phyloP scores from a whole-genome alignment of 257 asterid genomes.

The Agastache rugosa region DNA sequence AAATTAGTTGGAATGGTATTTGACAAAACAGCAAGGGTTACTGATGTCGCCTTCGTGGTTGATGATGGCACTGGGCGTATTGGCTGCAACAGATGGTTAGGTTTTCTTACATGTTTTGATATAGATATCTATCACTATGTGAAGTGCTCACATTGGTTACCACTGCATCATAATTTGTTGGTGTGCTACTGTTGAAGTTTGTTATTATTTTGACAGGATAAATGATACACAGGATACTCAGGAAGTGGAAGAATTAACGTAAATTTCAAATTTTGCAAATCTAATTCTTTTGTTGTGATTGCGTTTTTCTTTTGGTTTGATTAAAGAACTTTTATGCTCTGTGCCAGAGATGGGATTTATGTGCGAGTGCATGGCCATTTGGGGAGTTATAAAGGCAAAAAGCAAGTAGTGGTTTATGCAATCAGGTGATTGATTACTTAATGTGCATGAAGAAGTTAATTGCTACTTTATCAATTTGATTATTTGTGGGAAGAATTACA shows the following conservation, averaged over 20 bases:
- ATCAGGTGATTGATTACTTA: slow-evolving; percentile 60
- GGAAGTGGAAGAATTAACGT: slow-evolving; percentile 72
- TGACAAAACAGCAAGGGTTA: slow-evolving; percentile 59
- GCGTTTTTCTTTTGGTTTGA: slow-evolving; percentile 16
- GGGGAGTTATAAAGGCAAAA: slow-evolving; percentile 64
- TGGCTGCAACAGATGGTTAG: slow-evolving; percentile 75
- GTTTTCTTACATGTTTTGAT: slow-evolving; percentile 8
- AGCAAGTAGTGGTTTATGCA: slow-evolving; percentile 68
- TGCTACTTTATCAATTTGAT: not conserved
- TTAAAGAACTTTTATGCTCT: not conserved
- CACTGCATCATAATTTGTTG: not conserved
- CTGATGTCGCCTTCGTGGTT: slow-evolving; percentile 66
- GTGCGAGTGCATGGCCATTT: slow-evolving; percentile 82
- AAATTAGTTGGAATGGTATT: slow-evolving; percentile 75
- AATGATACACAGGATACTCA: slow-evolving; percentile 71
- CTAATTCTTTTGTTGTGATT: slow-evolving; percentile 1
- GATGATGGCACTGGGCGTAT: slow-evolving; percentile 96
- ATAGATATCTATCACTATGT: not conserved
- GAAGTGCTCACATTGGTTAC: not conserved
- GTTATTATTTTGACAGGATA: slow-evolving; percentile 56
- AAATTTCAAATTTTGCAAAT: slow-evolving; percentile 26
- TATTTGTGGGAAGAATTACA: slow-evolving; percentile 10
- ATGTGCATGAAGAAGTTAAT: not conserved
- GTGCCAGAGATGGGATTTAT: slow-evolving; percentile 69
- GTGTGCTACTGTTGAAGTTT: slow-evolving; percentile 8